phyloP scores from a whole-genome alignment of 768 basidiomycete genomes.

The Coprinopsis marcescibilis region DNA sequence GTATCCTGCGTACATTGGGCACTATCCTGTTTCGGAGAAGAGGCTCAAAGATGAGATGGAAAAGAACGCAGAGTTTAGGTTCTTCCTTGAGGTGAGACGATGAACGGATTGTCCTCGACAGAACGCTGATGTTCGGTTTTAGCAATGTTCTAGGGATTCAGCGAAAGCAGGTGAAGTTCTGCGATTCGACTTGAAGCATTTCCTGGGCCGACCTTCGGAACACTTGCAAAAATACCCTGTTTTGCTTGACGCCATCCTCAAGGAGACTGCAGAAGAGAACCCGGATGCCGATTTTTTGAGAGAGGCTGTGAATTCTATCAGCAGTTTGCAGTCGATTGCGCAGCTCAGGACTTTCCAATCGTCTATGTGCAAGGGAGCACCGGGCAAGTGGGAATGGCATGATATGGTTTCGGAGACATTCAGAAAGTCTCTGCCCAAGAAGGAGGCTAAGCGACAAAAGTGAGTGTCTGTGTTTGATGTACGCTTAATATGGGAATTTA shows the following conservation, averaged over 20 bases:
- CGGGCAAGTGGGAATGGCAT: slow-evolving; percentile 86
- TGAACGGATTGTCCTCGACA: neutral
- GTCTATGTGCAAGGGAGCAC: slow-evolving; percentile 77
- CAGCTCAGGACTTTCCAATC: slow-evolving; percentile 88
- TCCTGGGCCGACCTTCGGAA: slow-evolving; percentile 73
- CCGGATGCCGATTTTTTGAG: slow-evolving; percentile 76
- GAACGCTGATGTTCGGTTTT: neutral
- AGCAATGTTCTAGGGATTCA: slow-evolving; percentile 39
- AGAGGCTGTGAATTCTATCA: slow-evolving; percentile 83
- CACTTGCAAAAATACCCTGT: slow-evolving; percentile 84
- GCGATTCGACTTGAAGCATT: slow-evolving; percentile 67
- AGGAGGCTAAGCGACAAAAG: slow-evolving; percentile 56
- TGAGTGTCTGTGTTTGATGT: too few relatives aligned
- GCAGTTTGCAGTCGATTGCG: slow-evolving; percentile 72
- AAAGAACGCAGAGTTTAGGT: slow-evolving; percentile 71
- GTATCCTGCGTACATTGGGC: slow-evolving; percentile 84
- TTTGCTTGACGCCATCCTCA: slow-evolving; percentile 77
- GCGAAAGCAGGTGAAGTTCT: slow-evolving; percentile 34
- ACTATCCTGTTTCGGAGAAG: slow-evolving; percentile 82
- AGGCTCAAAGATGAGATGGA: slow-evolving; percentile 83
- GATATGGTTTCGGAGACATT: slow-evolving; percentile 73
- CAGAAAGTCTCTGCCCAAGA: slow-evolving; percentile 22
- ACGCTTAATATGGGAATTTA: slow-evolving; percentile 1
- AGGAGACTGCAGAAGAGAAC: slow-evolving; percentile 76
- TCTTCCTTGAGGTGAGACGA: slow-evolving; percentile 75